A percentile compares a stretch with the other conserved stretches of the same genome.
phyloP scores from a whole-genome alignment of 2,329 filamentous ascomycete genomes.

The Neodidymelliopsis sp. region DNA sequence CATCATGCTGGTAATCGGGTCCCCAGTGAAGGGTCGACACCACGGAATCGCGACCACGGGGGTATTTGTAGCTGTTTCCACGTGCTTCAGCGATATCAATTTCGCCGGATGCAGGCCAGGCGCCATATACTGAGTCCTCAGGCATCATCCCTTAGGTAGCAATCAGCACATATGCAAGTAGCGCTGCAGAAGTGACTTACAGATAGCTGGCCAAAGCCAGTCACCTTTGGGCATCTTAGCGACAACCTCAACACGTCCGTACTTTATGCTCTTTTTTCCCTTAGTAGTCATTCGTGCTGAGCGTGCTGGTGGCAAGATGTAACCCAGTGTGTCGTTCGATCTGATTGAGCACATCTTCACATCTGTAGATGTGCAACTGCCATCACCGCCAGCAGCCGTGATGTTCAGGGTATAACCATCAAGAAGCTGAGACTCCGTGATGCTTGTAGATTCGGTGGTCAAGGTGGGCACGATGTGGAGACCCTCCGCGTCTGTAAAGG shows the following conservation, averaged over 20 bases:
- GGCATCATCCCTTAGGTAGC: slow-evolving; percentile 59
- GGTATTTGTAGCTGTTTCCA: slow-evolving; percentile 76
- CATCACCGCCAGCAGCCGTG: slow-evolving; percentile 45
- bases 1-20: slow-evolving; percentile 31
- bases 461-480: slow-evolving; percentile 80
- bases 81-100: slow-evolving; percentile 83
- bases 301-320: slow-evolving; percentile 76
- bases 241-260: slow-evolving; percentile 79
- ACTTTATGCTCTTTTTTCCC: slow-evolving; percentile 75
- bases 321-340: slow-evolving; percentile 78
- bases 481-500: slow-evolving; percentile 72
- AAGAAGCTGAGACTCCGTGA: slow-evolving; percentile 71
- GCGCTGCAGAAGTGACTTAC: slow-evolving; percentile 39
- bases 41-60: slow-evolving; percentile 77
- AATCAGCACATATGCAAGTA: background rate
- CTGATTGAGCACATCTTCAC: slow-evolving; percentile 68
- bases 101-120: slow-evolving; percentile 80
- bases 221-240: slow-evolving; percentile 78
- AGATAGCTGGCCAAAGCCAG: slow-evolving; percentile 90
- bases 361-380: slow-evolving; percentile 71
- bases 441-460: slow-evolving; percentile 68
- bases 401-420: slow-evolving; percentile 45
- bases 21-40: slow-evolving; percentile 84
- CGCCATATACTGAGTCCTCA: slow-evolving; percentile 72
- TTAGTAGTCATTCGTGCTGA: slow-evolving; percentile 80